Evolutionary conservation across 73 alveolate species (phyloP).

Genomic region (Paramecium sonneborni): DNA sequence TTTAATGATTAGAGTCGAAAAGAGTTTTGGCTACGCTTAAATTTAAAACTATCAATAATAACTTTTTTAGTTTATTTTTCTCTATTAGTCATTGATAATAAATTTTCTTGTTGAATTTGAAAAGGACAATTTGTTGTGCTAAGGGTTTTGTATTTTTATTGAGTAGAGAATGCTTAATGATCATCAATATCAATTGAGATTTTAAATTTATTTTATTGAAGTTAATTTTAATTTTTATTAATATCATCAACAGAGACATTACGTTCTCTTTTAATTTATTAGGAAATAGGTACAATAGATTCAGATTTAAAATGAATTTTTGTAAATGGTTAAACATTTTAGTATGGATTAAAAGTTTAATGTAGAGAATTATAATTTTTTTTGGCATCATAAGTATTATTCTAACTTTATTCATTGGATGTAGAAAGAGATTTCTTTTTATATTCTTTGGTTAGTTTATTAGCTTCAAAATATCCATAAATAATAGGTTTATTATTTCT

Average conservation of each 20-base stretch:
- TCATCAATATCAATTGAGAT: background rate
- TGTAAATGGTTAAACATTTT: background rate
- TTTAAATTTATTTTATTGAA: background rate
- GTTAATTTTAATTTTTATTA: background rate
- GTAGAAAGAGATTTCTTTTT: background rate
- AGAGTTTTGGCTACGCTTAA: background rate
- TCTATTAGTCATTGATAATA: background rate
- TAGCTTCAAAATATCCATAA: background rate
- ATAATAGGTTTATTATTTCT: background rate
- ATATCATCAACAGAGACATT: background rate
- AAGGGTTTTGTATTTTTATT: background rate
- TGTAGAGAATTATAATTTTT: background rate
- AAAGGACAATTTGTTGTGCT: background rate
- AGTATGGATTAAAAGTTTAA: background rate
- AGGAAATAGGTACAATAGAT: background rate
- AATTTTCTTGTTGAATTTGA: background rate
- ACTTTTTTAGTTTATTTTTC: background rate
- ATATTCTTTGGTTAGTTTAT: background rate
- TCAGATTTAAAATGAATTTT: background rate
- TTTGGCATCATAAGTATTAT: background rate
- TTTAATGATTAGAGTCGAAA: background rate
- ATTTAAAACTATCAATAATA: background rate
- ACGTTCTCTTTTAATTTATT: background rate
- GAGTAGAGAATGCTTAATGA: background rate
- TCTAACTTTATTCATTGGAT: background rate